Evolutionary conservation across 345 rosid genomes (phyloP), one percentile per base, ranked within the genome.

Genomic region (Firmiana major): DNA sequence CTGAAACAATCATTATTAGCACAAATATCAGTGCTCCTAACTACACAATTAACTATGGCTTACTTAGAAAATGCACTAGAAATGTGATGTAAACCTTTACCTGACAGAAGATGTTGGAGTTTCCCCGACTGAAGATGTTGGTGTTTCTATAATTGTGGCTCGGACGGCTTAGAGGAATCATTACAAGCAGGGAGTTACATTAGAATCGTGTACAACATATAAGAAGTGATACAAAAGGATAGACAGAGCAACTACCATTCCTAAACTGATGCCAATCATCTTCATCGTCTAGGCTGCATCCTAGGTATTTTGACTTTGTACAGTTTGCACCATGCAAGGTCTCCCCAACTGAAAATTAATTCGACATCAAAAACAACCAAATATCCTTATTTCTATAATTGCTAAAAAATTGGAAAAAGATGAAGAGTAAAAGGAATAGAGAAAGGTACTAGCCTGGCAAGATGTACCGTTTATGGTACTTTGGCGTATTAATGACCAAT

Each of bases 401-500:
- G 66, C 42, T 62, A 12, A 62, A 60, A 8, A n/a, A 7, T 59
- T 31, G 22, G 55, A 63, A 53, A 74, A 53, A 26, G 40, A 59
- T 31, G 62, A 22, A 16, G 69, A 79, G 42, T 7, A 49, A 21
- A 59, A 38, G 34, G 54, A 43, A 26, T 3, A 65, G 11, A 42
- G 78, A 72, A 34, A 22, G 9, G 31, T 60, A 60, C 1, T 80
- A 83, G 81, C 98, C 97, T 75, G 98, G 98, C 83, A 91, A 87
- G 71, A 92, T 86, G 86, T 92, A 92, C 10, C 93, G 89, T 78
- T 92, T 94, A 80, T 88, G 94, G 85, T 82, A 94, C 85, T 88
- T 91, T 31, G 98, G 97, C 60, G 97, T 94, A 72, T 89, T 79
- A 65, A 92, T 94, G 74, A 89, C 87, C 54, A 86, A 83, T 55